Percentiles rank a stretch among this genome's conserved stretches.
Evolutionary conservation across 768 basidiomycete genomes (phyloP).

Genomic region (Phylloporus arenicola): DNA sequence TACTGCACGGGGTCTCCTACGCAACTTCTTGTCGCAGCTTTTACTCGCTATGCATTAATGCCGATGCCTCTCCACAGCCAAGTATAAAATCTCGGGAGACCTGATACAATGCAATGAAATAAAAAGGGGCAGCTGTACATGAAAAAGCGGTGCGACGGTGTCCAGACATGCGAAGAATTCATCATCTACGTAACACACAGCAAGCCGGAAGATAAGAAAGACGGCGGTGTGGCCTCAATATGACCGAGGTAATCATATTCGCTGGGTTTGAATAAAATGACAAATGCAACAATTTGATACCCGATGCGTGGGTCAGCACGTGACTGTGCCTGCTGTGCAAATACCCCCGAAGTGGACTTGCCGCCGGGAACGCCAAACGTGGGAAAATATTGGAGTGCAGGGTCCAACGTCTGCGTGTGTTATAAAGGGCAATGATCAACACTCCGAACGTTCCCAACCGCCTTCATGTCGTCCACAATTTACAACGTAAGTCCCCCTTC

Average conservation of each 20-base stretch:
- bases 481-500: slow-evolving; percentile 31
- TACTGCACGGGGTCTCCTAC: background rate
- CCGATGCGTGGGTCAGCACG: slow-evolving; percentile 21
- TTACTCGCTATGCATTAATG: background rate
- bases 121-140: too few relatives aligned
- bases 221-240: slow-evolving; percentile 1
- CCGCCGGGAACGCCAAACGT: slow-evolving; percentile 34
- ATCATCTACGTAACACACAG: background rate
- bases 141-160: background rate
- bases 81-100: too few relatives aligned
- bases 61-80: too few relatives aligned
- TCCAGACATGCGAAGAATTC: background rate
- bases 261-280: slow-evolving; percentile 17
- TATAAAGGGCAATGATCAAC: slow-evolving; percentile 39
- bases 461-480: slow-evolving; percentile 36
- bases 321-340: slow-evolving; percentile 27
- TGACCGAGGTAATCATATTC: slow-evolving; percentile 9
- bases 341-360: slow-evolving; percentile 23
- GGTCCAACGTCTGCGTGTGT: slow-evolving; percentile 31
- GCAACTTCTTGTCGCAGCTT: background rate
- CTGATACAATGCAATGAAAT: too few relatives aligned
- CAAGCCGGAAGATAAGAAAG: slow-evolving; percentile 3
- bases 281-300: slow-evolving; percentile 13
- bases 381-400: slow-evolving; percentile 32
- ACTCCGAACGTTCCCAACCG: slow-evolving; percentile 34